Evolutionary conservation across 768 basidiomycete genomes (phyloP), one percentile per base, ranked within the genome.

Genomic region (Hypholoma sublateritium): DNA sequence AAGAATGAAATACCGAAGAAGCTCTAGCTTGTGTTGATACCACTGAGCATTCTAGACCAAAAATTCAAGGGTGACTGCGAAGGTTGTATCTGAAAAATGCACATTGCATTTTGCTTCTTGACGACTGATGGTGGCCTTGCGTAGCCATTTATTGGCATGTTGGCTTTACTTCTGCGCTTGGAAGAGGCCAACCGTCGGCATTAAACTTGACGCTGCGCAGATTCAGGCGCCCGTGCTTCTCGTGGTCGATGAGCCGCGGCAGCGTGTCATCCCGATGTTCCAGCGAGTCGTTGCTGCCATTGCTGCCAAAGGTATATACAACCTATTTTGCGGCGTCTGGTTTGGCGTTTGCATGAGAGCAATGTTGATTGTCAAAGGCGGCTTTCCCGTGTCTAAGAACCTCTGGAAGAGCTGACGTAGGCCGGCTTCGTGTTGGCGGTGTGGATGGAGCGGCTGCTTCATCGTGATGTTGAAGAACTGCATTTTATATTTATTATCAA

Each of bases 401-500:
- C 74, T 77, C 62, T 79, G 79, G 72, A 84, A 90, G 63, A 93
- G 89, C 2, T 70, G 14, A 94, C 81, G 21, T 76, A 73, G 0
- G 73, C 70, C 1, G 78, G 79, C 19, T 67, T 67, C 0, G 81
- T 78, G 42, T 68, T 77, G 0, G 95, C 95, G 66, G 98, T 94
- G 55, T 97, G 95, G n/a, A 98, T 85, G 12, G 82, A 87, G 74
- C 0, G 88, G 92, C 62, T 92, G 86, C 24, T 72, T 70, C 42
- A 89, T 77, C 0, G 92, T 80, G 9, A 76, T 74, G n/a, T 84
- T 73, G 55, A 90, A 87, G 66, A 82, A 91, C 4, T 67, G n/a
- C n/a, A n/a, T n/a, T n/a, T n/a, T n/a, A n/a, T n/a, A n/a, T n/a
- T n/a, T n/a, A n/a, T n/a, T n/a, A n/a, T n/a, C n/a, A n/a, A n/a